These are phyloP conservation scores for Exophiala lecanii-corni DNA, from an alignment of 2,329 filamentous ascomycete genomes.

Conservation along the genomic window DNA sequence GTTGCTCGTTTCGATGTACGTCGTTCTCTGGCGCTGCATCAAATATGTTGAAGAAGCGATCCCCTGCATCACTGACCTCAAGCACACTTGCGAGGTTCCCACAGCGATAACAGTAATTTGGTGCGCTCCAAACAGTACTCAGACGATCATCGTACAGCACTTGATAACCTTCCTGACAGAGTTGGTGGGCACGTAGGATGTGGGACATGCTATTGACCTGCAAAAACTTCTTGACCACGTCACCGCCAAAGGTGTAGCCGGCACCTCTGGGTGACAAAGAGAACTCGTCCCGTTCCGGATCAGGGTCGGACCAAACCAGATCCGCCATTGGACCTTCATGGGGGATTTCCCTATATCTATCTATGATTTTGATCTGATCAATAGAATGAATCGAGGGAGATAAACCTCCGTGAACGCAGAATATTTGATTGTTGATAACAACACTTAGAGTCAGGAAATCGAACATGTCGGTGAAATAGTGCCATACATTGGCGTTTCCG, in stretches of 20 bases:
- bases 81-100: conserved; percentile 96
- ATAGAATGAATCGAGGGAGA: conserved; percentile 94
- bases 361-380: conserved; percentile 99
- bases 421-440: conserved; percentile 98
- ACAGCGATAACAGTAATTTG: conserved; percentile 93
- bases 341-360: conserved; percentile 95
- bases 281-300: conserved; percentile 96
- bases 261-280: conserved; percentile 88
- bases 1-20: conserved; percentile 70
- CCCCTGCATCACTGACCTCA: conserved; percentile 88
- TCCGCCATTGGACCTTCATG: conserved; percentile 99
- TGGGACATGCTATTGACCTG: conserved; percentile 97
- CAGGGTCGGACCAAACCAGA: conserved; percentile 95
- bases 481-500: conserved; percentile 97
- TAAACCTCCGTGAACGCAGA: conserved; percentile 92
- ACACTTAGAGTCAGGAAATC: conserved; percentile 95
- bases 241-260: conserved; percentile 94
- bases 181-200: conserved; percentile 94
- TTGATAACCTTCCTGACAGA: conserved; percentile 97
- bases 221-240: conserved; percentile 97
- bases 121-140: conserved; percentile 96
- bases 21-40: conserved; percentile 96
- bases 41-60: conserved; percentile 96
- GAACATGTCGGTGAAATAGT: conserved; percentile 99
- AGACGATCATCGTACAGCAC: conserved; percentile 91